Percentiles rank a stretch among this genome's conserved stretches.
These are phyloP conservation scores for Saraca asoca DNA, from an alignment of 331 rosid species.

Conservation along the genomic window DNA sequence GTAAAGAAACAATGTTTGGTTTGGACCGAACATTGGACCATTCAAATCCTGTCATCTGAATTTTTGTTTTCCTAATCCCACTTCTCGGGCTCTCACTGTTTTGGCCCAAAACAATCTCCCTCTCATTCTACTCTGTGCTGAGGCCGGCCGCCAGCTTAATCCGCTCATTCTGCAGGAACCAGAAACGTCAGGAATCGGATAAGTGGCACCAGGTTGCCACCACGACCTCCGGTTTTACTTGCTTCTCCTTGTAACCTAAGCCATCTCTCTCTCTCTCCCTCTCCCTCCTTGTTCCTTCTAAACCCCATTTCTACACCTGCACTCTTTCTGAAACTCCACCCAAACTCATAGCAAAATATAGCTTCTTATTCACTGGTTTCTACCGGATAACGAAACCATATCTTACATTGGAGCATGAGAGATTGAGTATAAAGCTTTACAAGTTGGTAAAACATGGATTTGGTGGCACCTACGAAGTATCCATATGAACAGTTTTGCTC, in stretches of 20 bases:
- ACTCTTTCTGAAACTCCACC: not conserved
- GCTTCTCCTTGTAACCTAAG: not conserved
- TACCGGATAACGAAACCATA: too few species aligned
- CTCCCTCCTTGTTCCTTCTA: not conserved
- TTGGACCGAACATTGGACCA: too few species aligned
- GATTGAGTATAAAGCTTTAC: constrained; percentile 13
- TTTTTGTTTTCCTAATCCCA: too few species aligned
- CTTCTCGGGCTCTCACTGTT: too few species aligned
- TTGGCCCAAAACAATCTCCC: too few species aligned
- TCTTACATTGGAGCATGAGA: not conserved
- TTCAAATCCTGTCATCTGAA: too few species aligned
- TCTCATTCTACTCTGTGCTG: too few species aligned
- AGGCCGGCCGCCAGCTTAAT: not conserved
- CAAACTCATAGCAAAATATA: too few species aligned
- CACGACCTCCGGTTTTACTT: not conserved
- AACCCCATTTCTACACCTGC: not conserved
- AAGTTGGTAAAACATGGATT: constrained; percentile 44
- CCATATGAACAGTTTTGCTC: constrained; percentile 49
- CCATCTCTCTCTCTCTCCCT: not conserved
- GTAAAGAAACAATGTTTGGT: too few species aligned
- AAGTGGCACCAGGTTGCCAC: constrained; percentile 28
- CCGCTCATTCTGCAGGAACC: not conserved
- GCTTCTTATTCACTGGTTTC: too few species aligned
- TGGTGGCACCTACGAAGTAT: constrained; percentile 39
- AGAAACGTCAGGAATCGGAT: constrained; percentile 27